Base-by-base conservation (phyloP, 2,329 filamentous ascomycete species). In the Metarhizium album region DNA sequence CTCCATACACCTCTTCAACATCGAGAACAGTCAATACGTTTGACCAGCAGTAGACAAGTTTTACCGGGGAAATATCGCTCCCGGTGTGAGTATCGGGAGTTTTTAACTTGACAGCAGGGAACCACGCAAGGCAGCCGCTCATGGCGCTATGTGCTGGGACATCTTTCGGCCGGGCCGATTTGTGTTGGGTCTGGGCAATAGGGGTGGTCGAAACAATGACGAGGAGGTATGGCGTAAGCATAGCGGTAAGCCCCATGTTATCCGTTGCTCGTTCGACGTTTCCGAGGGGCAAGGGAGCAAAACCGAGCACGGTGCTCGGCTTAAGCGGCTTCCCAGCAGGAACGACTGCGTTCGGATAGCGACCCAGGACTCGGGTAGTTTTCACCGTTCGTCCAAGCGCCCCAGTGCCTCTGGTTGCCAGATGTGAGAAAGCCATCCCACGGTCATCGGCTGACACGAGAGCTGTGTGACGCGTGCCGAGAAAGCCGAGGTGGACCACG, bases 141-240 rank as follows among this genome's bases (percentile, higher is more conserved):
- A 98, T 83, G 18, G 91, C 84, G 62, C 90, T 88, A 64, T 98
- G 91, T 1, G 88, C 87, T 27, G 83, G 83, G 9, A 97, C 82
- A 57, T 97, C 91, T 63, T 94, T 97, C 3, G 93, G 91, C 24
- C 93, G 78, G 2, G 89, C 82, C 20, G 89, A 84, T 69, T 98
- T 98, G 67, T 96, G 87, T 63, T 98, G 93, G 1, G 93, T 98
- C 65, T 96, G 90, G 3, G 94, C 93, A 35, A 97, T 79, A 0
- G 93, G 93, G 0, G 91, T 98, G 0, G 93, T 98, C 0, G 94
- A 98, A 13, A 98, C 93, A 59, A 98, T 90, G 37, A 98, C 93
- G 38, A 98, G 74, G 4, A 98, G 74, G 67, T 98, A 97, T 0
- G 93, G 93, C 0, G 93, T 98, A 51, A 98, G 74, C 76, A 98